Evolutionary conservation across 345 rosid species (phyloP).

Genomic region (Noccaea caerulescens): DNA sequence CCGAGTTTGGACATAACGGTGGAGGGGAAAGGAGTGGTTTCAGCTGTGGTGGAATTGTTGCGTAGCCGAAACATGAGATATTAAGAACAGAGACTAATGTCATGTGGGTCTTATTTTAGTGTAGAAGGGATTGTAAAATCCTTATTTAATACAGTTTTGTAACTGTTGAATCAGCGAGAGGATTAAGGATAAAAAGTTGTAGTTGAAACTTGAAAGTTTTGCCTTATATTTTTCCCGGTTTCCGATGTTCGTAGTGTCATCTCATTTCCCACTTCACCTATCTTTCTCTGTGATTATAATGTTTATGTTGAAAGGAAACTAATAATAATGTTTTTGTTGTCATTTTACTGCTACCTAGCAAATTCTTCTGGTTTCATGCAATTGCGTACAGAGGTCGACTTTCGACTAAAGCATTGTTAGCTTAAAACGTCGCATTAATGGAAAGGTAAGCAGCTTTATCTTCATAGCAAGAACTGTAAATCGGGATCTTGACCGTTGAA

Average conservation of each 20-base stretch:
- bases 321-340: neutral
- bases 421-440: neutral
- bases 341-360: neutral
- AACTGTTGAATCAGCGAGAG: slow-evolving; percentile 13
- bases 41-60: slow-evolving; percentile 81
- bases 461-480: neutral
- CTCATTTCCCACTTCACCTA: neutral
- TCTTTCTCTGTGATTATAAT: neutral
- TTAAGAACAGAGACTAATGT: neutral
- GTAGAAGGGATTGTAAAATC: slow-evolving; percentile 8
- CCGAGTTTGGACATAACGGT: slow-evolving; percentile 75
- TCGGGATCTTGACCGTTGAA: slow-evolving; percentile 1
- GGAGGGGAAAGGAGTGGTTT: slow-evolving; percentile 88
- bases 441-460: no score
- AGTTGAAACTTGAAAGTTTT: neutral
- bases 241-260: slow-evolving; percentile 8
- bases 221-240: neutral
- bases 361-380: neutral
- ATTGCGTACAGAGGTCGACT: neutral
- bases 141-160: neutral
- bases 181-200: neutral
- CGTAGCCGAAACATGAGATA: slow-evolving; percentile 54
- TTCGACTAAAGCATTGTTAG: neutral
- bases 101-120: neutral
- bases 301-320: neutral